phyloP scores from a whole-genome alignment of 192 early-diverging fungal genomes.

The Coemansia sp. region DNA sequence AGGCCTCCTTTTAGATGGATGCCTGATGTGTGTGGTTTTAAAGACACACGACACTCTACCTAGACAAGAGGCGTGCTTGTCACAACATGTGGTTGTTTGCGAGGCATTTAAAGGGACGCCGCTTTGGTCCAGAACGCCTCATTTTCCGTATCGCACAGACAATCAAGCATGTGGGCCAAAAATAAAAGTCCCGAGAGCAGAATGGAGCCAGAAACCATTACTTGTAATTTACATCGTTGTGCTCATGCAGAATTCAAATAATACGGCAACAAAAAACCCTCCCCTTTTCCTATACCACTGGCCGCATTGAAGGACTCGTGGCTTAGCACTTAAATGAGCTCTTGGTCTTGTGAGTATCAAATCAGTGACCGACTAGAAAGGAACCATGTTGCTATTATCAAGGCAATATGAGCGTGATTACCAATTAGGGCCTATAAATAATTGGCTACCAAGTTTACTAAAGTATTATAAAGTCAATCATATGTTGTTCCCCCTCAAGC shows the following conservation, averaged over 20 bases:
- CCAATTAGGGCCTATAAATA: not conserved
- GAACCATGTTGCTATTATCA: too few species aligned
- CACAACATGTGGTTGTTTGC: conserved; percentile 2
- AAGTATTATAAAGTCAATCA: too few species aligned
- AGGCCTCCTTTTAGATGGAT: not conserved
- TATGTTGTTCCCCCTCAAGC: not conserved
- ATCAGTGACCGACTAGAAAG: too few species aligned
- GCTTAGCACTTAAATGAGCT: too few species aligned
- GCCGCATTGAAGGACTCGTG: not conserved
- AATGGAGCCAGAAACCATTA: not conserved
- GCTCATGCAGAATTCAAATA: not conserved
- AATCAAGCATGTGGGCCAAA: not conserved
- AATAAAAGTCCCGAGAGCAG: not conserved
- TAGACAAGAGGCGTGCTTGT: not conserved
- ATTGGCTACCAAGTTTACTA: not conserved
- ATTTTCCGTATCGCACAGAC: not conserved
- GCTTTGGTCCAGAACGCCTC: not conserved
- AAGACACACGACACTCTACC: not conserved
- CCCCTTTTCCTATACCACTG: not conserved
- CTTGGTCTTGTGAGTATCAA: too few species aligned
- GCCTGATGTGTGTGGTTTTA: not conserved
- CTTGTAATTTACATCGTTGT: not conserved
- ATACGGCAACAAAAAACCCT: not conserved
- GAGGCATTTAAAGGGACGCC: not conserved
- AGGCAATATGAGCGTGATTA: too few species aligned